Conservation (phyloP, 345 rosid species). For the Rhizophora mangle region DNA sequence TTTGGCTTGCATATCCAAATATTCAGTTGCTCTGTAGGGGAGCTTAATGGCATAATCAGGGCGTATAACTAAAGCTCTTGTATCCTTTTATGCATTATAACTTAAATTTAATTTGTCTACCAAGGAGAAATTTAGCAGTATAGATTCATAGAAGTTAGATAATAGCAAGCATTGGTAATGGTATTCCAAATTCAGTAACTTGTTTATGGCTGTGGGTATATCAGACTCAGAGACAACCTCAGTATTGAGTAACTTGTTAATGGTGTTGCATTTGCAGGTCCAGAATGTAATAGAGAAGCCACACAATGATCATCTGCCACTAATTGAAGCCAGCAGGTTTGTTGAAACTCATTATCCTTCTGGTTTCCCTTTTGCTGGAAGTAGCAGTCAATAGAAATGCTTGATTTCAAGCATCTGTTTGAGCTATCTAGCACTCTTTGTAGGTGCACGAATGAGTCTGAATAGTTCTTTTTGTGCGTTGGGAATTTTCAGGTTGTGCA, state of each 20-base stretch:
- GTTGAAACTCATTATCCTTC: conserved; percentile 2
- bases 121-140: too few species aligned
- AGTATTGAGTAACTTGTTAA: neutral
- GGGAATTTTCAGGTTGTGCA: conserved; percentile 69
- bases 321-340: conserved; percentile 83
- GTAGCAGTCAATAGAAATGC: too few species aligned
- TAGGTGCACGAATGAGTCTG: neutral
- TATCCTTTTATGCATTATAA: neutral
- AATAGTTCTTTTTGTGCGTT: neutral
- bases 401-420: neutral
- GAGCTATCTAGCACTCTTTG: too few species aligned
- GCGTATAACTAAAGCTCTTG: neutral
- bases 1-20: too few species aligned
- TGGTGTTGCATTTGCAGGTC: conserved; percentile 44
- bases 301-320: conserved; percentile 71
- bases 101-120: neutral
- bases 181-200: neutral
- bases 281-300: conserved; percentile 81
- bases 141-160: neutral
- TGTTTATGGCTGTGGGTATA: neutral
- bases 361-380: neutral
- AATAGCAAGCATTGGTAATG: neutral
- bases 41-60: too few species aligned
- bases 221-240: neutral
- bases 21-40: too few species aligned